These are phyloP conservation scores for Penicillium goetzii DNA, from an alignment of 495 filamentous ascomycete genomes.

Conservation along the genomic window DNA sequence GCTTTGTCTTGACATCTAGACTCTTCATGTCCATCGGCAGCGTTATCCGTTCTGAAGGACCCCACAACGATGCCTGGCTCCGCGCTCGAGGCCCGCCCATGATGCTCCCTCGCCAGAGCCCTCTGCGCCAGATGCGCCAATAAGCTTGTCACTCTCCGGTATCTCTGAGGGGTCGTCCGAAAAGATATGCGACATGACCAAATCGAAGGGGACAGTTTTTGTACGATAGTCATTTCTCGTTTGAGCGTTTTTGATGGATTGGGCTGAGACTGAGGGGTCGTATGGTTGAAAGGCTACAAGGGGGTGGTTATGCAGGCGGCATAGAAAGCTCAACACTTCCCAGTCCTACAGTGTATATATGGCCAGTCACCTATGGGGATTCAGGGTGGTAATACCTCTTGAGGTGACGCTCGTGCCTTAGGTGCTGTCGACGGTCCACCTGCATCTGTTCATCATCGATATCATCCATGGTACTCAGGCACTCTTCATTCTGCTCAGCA, in stretches of 20 bases:
- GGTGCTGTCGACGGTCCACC: not conserved
- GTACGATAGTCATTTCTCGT: constrained; percentile 39
- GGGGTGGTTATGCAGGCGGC: not conserved
- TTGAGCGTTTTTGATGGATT: constrained; percentile 22
- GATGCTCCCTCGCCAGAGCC: constrained; percentile 51
- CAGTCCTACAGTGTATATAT: constrained; percentile 15
- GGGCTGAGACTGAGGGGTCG: not conserved
- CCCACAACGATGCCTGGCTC: constrained; percentile 53
- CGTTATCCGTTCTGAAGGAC: constrained; percentile 84
- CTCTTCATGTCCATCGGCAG: constrained; percentile 99
- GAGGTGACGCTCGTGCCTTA: not conserved
- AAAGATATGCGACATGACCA: constrained; percentile 33
- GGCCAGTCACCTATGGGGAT: constrained; percentile 2
- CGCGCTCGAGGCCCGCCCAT: constrained; percentile 51
- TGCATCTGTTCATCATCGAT: constrained; percentile 3
- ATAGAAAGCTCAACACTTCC: not conserved
- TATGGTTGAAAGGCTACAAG: not conserved
- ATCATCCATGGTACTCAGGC: not conserved
- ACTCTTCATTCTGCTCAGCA: not conserved
- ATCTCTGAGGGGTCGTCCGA: constrained; percentile 14
- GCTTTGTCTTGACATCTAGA: constrained; percentile 47
- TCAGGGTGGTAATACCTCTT: not conserved
- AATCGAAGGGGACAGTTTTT: constrained; percentile 29
- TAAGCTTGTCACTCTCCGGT: constrained; percentile 23
- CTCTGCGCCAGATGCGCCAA: constrained; percentile 42